These are phyloP conservation scores for Theobroma cacao DNA, from an alignment of 345 rosid species.

Conservation along the genomic window DNA sequence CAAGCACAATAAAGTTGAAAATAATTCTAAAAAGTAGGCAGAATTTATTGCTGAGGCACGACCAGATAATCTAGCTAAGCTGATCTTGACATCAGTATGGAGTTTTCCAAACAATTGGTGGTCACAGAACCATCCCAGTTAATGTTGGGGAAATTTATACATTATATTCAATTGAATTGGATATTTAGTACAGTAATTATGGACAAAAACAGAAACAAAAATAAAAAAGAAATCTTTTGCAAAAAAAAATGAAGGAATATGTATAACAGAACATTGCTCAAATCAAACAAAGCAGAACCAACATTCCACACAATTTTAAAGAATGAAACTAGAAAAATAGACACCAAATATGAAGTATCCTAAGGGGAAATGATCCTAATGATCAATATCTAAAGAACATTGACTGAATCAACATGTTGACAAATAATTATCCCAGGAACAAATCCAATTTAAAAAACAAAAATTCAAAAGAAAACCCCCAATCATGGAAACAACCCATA, in stretches of 20 bases:
- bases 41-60: neutral
- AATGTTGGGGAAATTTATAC: neutral
- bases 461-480: neutral
- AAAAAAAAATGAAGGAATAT: neutral
- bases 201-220: neutral
- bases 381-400: neutral
- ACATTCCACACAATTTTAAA: neutral
- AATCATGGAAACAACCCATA: slow-evolving; percentile 1
- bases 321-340: neutral
- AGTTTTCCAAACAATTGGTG: neutral
- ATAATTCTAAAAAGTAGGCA: neutral
- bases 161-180: slow-evolving; percentile 6
- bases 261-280: neutral
- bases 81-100: neutral
- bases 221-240: neutral
- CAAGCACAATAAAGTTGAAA: neutral
- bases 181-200: neutral
- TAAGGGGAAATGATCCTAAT: neutral
- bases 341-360: neutral
- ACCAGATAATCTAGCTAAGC: neutral
- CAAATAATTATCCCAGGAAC: neutral
- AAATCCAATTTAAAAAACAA: neutral
- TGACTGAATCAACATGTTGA: neutral
- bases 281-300: neutral
- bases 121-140: neutral